Base-by-base conservation (phyloP, 2,329 filamentous ascomycete species). In the Penicillium vulpinum region DNA sequence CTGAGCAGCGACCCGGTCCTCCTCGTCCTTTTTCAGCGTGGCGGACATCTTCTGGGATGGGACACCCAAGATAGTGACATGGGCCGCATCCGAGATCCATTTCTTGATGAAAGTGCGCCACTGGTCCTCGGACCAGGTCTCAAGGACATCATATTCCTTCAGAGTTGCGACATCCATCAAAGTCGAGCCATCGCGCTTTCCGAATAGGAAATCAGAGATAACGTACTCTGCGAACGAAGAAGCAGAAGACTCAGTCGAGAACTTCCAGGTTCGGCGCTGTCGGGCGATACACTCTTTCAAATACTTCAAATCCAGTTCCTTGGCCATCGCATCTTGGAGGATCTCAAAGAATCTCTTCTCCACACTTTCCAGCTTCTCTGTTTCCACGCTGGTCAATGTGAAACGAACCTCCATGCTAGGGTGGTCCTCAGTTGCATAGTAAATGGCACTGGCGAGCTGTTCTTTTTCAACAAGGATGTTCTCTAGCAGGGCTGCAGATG, bases 401-500 rank as follows among this genome's bases (percentile, higher is more conserved):
- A 99, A 88, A 82, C 88, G 91, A 56, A 97, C 91, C 51, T 96
- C 83, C 13, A 88, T 88, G 62, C 91, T 88, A 2, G 92, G 91
- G 47, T 92, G 85, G 26, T 86, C 83, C 62, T 97, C 92, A 66
- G 86, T 88, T 73, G 85, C 88, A 73, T 89, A 92, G 47, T 87
- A 87, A 11, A 97, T 87, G 7, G 88, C 90, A 75, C 92, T 97
- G 4, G 92, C 90, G 44, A 97, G 84, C 64, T 96, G 90, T 74
- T 97, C 93, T 66, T 88, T 91, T 71, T 99, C 94, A 2, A 99
- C 94, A 59, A 99, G 83, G 18, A 87, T 84, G 64, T 97, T 97
- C 70, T 97, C 93, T 6, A 99, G 80, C 1, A 99, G 81, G 0
- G 93, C 93, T 3, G 96, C 91, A 0, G 95, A 96, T 0, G 94